Percentiles rank a stretch among this genome's conserved stretches.
These are phyloP conservation scores for Middelhovenomyces tepae DNA, from an alignment of 805 yeast genomes.

Conservation along the genomic window DNA sequence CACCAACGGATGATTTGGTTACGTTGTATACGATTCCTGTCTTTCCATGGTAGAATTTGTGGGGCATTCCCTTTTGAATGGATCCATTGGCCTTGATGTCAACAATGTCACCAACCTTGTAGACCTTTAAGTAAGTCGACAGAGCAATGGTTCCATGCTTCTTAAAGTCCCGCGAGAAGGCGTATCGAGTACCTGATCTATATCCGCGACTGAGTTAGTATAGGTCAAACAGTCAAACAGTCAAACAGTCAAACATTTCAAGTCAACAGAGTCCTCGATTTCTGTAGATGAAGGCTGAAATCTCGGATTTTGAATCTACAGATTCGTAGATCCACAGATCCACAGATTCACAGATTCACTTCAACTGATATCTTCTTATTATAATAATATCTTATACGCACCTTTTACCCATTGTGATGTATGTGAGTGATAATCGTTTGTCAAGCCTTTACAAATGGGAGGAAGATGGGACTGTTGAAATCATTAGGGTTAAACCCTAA, in stretches of 20 bases:
- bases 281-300: too few relatives aligned
- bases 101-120: slow-evolving; percentile 99
- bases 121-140: slow-evolving; percentile 94
- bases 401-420: slow-evolving; percentile 42
- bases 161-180: slow-evolving; percentile 99
- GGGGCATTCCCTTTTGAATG: slow-evolving; percentile 99
- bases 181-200: slow-evolving; percentile 99
- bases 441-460: slow-evolving; percentile 2
- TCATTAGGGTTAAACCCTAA: slow-evolving; percentile 9
- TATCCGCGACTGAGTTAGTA: slow-evolving; percentile 93
- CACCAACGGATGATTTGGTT: slow-evolving; percentile 98
- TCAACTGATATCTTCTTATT: too few relatives aligned
- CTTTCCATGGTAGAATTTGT: slow-evolving; percentile 99
- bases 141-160: slow-evolving; percentile 90
- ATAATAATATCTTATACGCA: slow-evolving; percentile 31
- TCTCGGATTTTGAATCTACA: too few relatives aligned
- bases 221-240: too few relatives aligned
- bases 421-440: slow-evolving; percentile 6
- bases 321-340: too few relatives aligned
- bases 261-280: too few relatives aligned
- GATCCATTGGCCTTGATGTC: slow-evolving; percentile 99
- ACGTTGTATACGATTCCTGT: slow-evolving; percentile 99
- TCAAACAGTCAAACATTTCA: too few relatives aligned
- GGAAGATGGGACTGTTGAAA: slow-evolving; percentile 4
- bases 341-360: too few relatives aligned